Percentiles rank a stretch among this genome's conserved stretches.
Evolutionary conservation across 805 yeast species (phyloP).

Genomic region (Candida orba): DNA sequence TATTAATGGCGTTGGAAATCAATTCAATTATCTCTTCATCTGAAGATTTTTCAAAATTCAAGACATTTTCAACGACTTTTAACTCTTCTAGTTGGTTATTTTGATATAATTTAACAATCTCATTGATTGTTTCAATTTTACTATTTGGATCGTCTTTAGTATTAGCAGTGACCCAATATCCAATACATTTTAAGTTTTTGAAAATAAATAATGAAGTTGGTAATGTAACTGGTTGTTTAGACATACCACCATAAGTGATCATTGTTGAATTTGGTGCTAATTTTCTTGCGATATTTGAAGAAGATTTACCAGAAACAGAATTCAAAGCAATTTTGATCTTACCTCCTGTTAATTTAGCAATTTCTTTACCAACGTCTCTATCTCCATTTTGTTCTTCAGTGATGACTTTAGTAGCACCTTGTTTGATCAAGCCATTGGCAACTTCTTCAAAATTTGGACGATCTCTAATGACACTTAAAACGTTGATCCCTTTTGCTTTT

Average conservation of each 20-base stretch:
- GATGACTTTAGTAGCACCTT: constrained; percentile 82
- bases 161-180: constrained; percentile 88
- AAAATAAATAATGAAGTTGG: constrained; percentile 88
- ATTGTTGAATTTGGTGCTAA: constrained; percentile 66
- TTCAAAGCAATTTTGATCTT: constrained; percentile 75
- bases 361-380: constrained; percentile 54
- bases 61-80: constrained; percentile 26
- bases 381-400: constrained; percentile 81
- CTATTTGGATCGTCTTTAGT: constrained; percentile 50
- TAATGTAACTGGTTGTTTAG: constrained; percentile 85
- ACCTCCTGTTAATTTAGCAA: constrained; percentile 44
- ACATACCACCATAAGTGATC: constrained; percentile 97
- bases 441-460: constrained; percentile 68
- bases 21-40: constrained; percentile 32
- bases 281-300: constrained; percentile 78
- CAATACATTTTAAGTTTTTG: constrained; percentile 77
- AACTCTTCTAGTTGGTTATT: constrained; percentile 43
- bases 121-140: constrained; percentile 48
- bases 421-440: constrained; percentile 42
- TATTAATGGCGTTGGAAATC: constrained; percentile 29
- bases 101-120: constrained; percentile 51
- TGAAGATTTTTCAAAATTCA: constrained; percentile 23
- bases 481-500: constrained; percentile 67
- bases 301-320: constrained; percentile 88
- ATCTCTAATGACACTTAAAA: constrained; percentile 82